These are phyloP conservation scores for Rhizodiscina lignyota DNA, from an alignment of 495 filamentous ascomycete species.

Conservation along the genomic window DNA sequence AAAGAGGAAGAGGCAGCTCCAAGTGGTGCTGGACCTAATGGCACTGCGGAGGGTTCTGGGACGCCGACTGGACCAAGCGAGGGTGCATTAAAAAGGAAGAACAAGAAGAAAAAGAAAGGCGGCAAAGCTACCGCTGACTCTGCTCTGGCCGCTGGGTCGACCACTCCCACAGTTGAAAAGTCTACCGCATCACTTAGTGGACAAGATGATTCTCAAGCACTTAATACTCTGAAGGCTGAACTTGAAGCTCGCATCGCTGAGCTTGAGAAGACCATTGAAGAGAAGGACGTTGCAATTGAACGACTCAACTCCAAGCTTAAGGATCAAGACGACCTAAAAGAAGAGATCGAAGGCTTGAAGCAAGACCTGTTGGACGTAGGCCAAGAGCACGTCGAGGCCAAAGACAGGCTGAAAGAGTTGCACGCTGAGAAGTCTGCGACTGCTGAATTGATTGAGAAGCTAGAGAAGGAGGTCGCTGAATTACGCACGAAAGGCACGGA, in stretches of 20 bases:
- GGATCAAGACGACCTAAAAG: conserved; percentile 61
- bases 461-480: conserved; percentile 46
- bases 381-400: conserved; percentile 66
- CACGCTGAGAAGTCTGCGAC: conserved; percentile 35
- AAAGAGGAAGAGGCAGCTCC: conserved; percentile 13
- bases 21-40: too few species aligned
- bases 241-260: conserved; percentile 34
- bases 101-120: conserved; percentile 82
- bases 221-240: conserved; percentile 14
- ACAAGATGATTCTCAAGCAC: too few species aligned
- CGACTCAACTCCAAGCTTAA: conserved; percentile 46
- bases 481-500: conserved; percentile 34
- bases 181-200: too few species aligned
- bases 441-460: conserved; percentile 12
- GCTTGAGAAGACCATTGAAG: conserved; percentile 43
- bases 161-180: conserved; percentile 2
- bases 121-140: conserved; percentile 28
- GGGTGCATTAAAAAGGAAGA: conserved; percentile 49
- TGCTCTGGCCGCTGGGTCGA: conserved; percentile 18
- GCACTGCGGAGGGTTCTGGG: too few species aligned
- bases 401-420: conserved; percentile 58
- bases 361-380: conserved; percentile 64
- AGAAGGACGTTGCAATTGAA: conserved; percentile 58
- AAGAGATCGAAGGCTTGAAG: conserved; percentile 72
- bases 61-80: conserved; percentile 2